Evolutionary conservation across 495 filamentous ascomycete species (phyloP).

Genomic region (Penicillium herquei): DNA sequence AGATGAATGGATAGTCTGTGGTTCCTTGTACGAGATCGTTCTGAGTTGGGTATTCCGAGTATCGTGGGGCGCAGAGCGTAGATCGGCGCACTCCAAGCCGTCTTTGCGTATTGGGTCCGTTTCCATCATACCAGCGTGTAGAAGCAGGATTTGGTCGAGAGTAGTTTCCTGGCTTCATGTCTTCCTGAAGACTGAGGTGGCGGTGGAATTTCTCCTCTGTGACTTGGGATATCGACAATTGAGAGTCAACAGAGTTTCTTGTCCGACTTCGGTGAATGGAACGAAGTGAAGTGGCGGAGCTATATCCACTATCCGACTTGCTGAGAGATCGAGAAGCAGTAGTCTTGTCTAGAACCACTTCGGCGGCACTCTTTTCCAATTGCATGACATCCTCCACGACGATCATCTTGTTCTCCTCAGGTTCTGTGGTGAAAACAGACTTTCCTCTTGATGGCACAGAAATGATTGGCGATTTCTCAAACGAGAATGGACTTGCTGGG

Average conservation of each 20-base stretch:
- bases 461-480: slow-evolving; percentile 34
- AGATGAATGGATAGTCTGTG: neutral
- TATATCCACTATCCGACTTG: slow-evolving; percentile 46
- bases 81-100: slow-evolving; percentile 17
- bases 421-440: slow-evolving; percentile 13
- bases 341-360: slow-evolving; percentile 10
- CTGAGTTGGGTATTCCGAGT: slow-evolving; percentile 20
- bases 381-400: slow-evolving; percentile 22
- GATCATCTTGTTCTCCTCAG: slow-evolving; percentile 32
- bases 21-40: neutral
- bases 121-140: slow-evolving; percentile 24
- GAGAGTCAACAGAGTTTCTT: slow-evolving; percentile 30
- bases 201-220: slow-evolving; percentile 12
- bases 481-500: slow-evolving; percentile 39
- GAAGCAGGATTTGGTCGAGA: slow-evolving; percentile 14
- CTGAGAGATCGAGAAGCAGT: slow-evolving; percentile 25
- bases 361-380: slow-evolving; percentile 12
- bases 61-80: slow-evolving; percentile 27
- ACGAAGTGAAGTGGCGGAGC: slow-evolving; percentile 35
- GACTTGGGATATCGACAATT: slow-evolving; percentile 16
- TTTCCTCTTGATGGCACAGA: slow-evolving; percentile 3
- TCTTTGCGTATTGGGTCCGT: slow-evolving; percentile 1
- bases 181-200: slow-evolving; percentile 24
- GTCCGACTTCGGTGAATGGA: slow-evolving; percentile 28
- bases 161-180: slow-evolving; percentile 12